phyloP scores from a whole-genome alignment of 169 alveolate species.

The Theileria parva region DNA sequence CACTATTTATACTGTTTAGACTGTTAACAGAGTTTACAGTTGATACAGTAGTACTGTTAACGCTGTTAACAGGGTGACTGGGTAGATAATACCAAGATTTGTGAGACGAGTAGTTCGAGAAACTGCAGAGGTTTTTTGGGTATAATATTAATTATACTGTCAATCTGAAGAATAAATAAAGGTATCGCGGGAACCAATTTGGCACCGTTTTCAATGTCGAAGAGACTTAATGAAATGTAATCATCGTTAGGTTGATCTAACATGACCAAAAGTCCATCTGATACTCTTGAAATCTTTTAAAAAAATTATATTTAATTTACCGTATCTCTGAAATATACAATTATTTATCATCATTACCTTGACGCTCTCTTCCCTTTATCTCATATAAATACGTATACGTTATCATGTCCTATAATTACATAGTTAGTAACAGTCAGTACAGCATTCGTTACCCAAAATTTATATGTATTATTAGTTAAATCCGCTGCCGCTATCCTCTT shows the following conservation, averaged over 20 bases:
- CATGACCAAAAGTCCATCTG: conserved; percentile 78
- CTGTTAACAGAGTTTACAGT: no score
- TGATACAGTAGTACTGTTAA: no score
- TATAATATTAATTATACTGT: conserved; percentile 61
- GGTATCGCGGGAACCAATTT: conserved; percentile 49
- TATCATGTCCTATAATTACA: conserved; percentile 25
- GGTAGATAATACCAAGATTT: conserved; percentile 56
- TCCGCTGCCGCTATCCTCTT: conserved; percentile 78
- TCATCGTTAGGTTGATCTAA: conserved; percentile 71
- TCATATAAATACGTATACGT: conserved; percentile 42
- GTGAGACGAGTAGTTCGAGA: conserved; percentile 72
- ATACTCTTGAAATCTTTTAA: conserved; percentile 58
- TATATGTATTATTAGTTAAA: conserved; percentile 65
- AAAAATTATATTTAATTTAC: neutral
- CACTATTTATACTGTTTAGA: neutral
- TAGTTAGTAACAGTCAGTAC: neutral
- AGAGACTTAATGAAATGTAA: conserved; percentile 67
- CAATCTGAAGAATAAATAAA: conserved; percentile 24
- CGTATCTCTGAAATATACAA: conserved; percentile 13
- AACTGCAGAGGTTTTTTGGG: conserved; percentile 72
- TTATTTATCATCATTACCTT: conserved; percentile 13
- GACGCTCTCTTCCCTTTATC: conserved; percentile 46
- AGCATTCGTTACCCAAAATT: conserved; percentile 65
- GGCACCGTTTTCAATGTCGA: conserved; percentile 73
- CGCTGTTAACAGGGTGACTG: no score